Evolutionary conservation across 805 yeast genomes (phyloP).

Genomic region (Candida anglica): DNA sequence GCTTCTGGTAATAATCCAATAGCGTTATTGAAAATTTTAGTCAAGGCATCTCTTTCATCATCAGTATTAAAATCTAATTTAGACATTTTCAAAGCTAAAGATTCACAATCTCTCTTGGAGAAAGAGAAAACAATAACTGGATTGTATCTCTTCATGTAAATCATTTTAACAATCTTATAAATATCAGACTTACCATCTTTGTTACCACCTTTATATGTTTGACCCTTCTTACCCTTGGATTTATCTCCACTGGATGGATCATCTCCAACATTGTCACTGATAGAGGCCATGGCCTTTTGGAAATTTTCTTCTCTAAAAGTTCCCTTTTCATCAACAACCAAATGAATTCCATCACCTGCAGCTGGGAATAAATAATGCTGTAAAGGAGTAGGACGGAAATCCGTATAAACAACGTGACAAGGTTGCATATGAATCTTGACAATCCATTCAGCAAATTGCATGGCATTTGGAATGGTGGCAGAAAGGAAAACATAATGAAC

Average conservation of each 20-base stretch:
- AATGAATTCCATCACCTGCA: constrained; percentile 96
- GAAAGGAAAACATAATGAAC: constrained; percentile 91
- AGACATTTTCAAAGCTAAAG: constrained; percentile 90
- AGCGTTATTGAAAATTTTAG: constrained; percentile 89
- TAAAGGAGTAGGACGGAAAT: constrained; percentile 97
- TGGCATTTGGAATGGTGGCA: constrained; percentile 96
- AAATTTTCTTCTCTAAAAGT: constrained; percentile 95
- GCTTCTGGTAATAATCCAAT: constrained; percentile 81
- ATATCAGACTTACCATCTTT: constrained; percentile 79
- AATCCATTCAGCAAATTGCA: constrained; percentile 99
- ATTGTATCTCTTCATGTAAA: constrained; percentile 92
- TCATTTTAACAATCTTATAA: constrained; percentile 95
- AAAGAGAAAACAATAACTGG: constrained; percentile 99
- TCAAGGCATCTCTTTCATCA: constrained; percentile 87
- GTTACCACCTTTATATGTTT: constrained; percentile 83
- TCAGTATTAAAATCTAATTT: constrained; percentile 91
- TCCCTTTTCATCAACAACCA: constrained; percentile 97
- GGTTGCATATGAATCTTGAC: constrained; percentile 94
- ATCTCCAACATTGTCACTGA: constrained; percentile 78
- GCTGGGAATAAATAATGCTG: constrained; percentile 98
- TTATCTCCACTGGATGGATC: constrained; percentile 63
- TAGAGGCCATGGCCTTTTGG: constrained; percentile 96
- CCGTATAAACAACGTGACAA: constrained; percentile 97
- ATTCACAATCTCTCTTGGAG: constrained; percentile 94
- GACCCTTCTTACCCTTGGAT: constrained; percentile 69